Conservation (phyloP, 768 basidiomycete genomes). For the Boletus pseudo-olivaceus region DNA sequence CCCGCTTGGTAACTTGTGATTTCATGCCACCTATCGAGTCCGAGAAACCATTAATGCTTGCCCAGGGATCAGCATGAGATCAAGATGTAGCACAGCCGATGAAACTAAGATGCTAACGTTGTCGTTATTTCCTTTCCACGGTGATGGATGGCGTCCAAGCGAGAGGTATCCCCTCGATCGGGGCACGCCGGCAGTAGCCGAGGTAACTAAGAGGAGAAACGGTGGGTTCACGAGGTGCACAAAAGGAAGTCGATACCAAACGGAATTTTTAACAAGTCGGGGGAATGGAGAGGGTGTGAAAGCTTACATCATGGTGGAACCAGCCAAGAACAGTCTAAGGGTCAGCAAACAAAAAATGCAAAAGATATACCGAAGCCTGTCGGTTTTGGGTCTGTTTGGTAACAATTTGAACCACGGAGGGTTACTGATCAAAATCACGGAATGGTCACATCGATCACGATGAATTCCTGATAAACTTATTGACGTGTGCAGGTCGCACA, state of each 20-base stretch:
- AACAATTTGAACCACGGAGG: not conserved
- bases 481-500: no score
- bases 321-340: not conserved
- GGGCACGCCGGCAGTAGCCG: not conserved
- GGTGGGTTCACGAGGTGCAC: not conserved
- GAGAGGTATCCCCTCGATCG: not conserved
- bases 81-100: not conserved
- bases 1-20: not conserved
- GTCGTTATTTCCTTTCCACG: constrained; percentile 15
- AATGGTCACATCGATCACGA: no score
- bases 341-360: not conserved
- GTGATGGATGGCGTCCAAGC: not conserved
- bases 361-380: not conserved
- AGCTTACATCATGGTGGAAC: not conserved
- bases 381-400: not conserved
- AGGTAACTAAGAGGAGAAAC: not conserved
- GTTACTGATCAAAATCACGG: no score
- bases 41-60: no score
- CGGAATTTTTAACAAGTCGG: not conserved
- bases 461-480: no score
- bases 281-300: not conserved
- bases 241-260: not conserved
- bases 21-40: not conserved
- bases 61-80: not conserved
- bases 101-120: not conserved